phyloP scores from a whole-genome alignment of 805 yeast species.

The Candida cerambycidarum region DNA sequence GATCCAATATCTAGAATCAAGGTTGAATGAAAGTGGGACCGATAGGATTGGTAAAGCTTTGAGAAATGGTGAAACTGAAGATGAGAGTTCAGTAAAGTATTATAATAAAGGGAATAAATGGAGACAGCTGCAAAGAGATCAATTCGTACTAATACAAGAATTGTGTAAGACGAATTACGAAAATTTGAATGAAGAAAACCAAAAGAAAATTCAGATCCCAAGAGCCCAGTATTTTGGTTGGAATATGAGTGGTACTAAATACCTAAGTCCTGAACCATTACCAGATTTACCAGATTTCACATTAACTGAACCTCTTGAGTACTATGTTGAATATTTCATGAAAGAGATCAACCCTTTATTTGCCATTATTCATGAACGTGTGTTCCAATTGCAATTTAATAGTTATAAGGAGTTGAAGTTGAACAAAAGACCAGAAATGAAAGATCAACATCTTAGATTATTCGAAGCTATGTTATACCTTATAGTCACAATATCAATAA shows the following conservation, averaged over 20 bases:
- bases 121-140: constrained; percentile 48
- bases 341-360: constrained; percentile 51
- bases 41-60: constrained; percentile 13
- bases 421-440: constrained; percentile 12
- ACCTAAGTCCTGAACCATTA: constrained; percentile 33
- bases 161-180: constrained; percentile 35
- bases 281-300: constrained; percentile 33
- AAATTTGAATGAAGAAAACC: constrained; percentile 32
- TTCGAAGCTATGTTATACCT: constrained; percentile 53
- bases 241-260: constrained; percentile 63
- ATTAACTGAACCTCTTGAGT: constrained; percentile 13
- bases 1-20: constrained; percentile 38
- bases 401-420: constrained; percentile 25
- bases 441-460: constrained; percentile 30
- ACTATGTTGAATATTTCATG: constrained; percentile 43
- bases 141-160: constrained; percentile 40
- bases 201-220: constrained; percentile 43
- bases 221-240: constrained; percentile 63
- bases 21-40: constrained; percentile 22
- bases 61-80: constrained; percentile 21
- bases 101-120: constrained; percentile 40
- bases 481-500: constrained; percentile 48
- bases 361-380: constrained; percentile 52
- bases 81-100: constrained; percentile 19
- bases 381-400: constrained; percentile 50